Percentiles rank a stretch among this genome's conserved stretches.
Evolutionary conservation across 805 yeast species (phyloP).

Genomic region (Blastobotrys peoriensis): DNA sequence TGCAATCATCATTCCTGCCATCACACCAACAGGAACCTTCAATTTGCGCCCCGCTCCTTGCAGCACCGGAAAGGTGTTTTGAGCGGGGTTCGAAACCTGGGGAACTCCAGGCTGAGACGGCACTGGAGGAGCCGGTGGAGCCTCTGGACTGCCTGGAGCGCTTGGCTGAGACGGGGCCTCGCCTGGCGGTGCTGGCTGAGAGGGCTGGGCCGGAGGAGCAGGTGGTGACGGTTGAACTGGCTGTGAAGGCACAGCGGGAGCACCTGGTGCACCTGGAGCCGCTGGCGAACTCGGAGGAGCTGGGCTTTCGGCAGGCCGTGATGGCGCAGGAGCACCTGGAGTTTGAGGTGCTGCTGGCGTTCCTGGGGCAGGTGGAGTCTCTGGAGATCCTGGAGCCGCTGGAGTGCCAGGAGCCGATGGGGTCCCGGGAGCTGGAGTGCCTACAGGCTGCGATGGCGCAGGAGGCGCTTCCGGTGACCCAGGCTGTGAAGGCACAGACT

Average conservation of each 20-base stretch:
- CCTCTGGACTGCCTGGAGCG: neutral
- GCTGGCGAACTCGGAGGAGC: neutral
- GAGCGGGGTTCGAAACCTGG: neutral
- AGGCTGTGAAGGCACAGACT: neutral
- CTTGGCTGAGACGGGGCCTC: neutral
- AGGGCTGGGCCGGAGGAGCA: neutral
- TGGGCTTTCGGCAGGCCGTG: neutral
- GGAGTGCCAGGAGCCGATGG: neutral
- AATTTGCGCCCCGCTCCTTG: neutral
- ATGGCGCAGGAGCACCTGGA: slow-evolving; percentile 1
- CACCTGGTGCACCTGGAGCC: neutral
- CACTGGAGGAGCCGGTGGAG: neutral
- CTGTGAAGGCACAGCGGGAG: neutral
- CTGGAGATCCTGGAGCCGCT: neutral
- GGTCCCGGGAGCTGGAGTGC: neutral
- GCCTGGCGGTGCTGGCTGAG: neutral
- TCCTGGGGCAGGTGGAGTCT: slow-evolving; percentile 1
- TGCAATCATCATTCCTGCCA: neutral
- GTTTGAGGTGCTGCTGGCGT: neutral
- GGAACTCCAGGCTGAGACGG: neutral
- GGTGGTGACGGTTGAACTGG: slow-evolving; percentile 1
- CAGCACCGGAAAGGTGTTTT: neutral
- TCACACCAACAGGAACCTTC: neutral
- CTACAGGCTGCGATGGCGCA: neutral
- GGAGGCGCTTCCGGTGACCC: neutral